These are phyloP conservation scores for Psilocybe sp. DNA, from an alignment of 768 basidiomycete genomes.

Conservation along the genomic window DNA sequence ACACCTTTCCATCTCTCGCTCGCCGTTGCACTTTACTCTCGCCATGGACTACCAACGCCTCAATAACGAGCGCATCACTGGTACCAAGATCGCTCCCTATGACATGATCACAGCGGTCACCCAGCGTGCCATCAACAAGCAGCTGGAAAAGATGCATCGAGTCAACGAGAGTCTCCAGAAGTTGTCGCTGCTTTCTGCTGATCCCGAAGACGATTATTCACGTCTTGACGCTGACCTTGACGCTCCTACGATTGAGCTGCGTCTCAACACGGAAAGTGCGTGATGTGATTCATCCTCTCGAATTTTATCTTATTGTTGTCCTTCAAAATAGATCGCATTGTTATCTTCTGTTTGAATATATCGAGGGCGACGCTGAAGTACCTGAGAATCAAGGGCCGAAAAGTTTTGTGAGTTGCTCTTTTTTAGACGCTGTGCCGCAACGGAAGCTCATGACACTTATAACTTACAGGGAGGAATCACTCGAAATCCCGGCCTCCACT, in stretches of 20 bases:
- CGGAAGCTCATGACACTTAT: too few relatives aligned
- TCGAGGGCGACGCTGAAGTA: not conserved
- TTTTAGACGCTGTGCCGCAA: too few relatives aligned
- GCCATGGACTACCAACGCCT: not conserved
- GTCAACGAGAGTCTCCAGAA: not conserved
- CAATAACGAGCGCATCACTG: not conserved
- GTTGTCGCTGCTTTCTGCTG: not conserved
- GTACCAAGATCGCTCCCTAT: not conserved
- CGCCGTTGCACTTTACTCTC: too few relatives aligned
- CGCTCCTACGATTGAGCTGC: not conserved
- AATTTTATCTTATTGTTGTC: not conserved
- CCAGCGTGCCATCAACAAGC: not conserved
- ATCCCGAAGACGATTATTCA: not conserved
- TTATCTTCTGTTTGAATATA: not conserved
- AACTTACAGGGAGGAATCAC: not conserved
- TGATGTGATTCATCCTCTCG: not conserved
- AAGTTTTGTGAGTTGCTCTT: not conserved
- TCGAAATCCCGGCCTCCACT: not conserved
- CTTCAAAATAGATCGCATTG: not conserved
- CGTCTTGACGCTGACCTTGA: not conserved
- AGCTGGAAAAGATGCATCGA: not conserved
- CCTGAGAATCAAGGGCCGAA: not conserved
- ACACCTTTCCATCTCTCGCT: too few relatives aligned
- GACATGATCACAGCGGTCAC: not conserved
- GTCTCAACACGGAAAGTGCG: not conserved